Percentiles rank a stretch among this genome's conserved stretches.
Evolutionary conservation across 1,284 basidiomycete genomes (phyloP).

Genomic region (Rhodotorula sp.): DNA sequence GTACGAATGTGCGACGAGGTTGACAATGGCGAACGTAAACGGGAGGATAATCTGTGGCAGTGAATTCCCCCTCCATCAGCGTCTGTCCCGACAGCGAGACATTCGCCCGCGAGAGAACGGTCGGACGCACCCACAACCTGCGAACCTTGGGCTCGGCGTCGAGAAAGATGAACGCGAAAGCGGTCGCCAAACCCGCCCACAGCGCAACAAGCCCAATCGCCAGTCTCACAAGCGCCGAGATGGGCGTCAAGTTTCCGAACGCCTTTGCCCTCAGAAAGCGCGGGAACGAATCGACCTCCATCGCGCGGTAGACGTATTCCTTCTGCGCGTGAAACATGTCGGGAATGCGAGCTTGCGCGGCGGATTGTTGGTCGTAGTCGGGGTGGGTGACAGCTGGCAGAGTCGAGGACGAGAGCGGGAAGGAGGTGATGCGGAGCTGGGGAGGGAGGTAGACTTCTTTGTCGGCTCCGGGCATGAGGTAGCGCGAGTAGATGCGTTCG

Average conservation of each 20-base stretch:
- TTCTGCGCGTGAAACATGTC: conserved; percentile 98
- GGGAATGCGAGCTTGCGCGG: conserved; percentile 81
- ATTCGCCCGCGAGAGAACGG: background rate
- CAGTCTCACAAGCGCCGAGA: conserved; percentile 74
- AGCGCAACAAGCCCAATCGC: conserved; percentile 79
- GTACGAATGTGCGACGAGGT: conserved; percentile 91
- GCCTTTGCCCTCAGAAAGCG: conserved; percentile 93
- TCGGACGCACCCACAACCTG: conserved; percentile 83
- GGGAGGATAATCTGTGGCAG: conserved; percentile 81
- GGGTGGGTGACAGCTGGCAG: conserved; percentile 60
- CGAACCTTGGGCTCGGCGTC: conserved; percentile 84
- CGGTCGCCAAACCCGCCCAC: conserved; percentile 87
- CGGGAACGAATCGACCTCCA: conserved; percentile 97
- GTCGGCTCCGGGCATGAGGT: conserved; percentile 64
- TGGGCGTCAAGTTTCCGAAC: conserved; percentile 91
- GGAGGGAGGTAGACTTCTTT: conserved; percentile 93
- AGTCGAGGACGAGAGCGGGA: conserved; percentile 57
- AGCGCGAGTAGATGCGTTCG: conserved; percentile 91
- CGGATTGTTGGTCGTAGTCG: conserved; percentile 61
- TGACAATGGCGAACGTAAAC: conserved; percentile 82
- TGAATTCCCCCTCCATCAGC: background rate
- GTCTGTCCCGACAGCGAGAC: background rate
- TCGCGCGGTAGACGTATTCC: conserved; percentile 93
- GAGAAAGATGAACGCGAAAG: conserved; percentile 88
- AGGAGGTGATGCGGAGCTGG: conserved; percentile 72